Evolutionary conservation across 169 alveolate genomes (phyloP), one percentile per base, ranked within the genome.

Genomic region (Fabrea salina): DNA sequence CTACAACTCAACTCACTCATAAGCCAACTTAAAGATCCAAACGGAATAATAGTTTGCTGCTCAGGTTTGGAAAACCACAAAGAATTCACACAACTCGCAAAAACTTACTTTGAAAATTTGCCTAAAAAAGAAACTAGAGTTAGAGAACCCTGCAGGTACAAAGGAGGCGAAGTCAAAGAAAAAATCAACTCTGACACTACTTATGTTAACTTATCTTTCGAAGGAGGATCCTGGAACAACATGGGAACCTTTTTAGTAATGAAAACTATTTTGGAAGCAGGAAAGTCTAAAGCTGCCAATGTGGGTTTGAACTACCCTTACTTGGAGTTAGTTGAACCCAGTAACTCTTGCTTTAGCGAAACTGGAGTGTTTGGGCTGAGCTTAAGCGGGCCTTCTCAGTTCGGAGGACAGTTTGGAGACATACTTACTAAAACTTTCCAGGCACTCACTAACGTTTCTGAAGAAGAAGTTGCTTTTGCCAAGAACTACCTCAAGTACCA

Each of bases 11-110:
- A 59, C 32, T 50, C 51, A 6, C 67, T 79, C 39, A 13, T 35
- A 79, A 35, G 50, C 7, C 16, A 79, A 64, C 53, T 19, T 25
- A 49, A 49, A 25, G 67, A 70, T 51, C 68, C 84, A 35, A 40
- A 79, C 0, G 67, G 72, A 79, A 25, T 51, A 37, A 27, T 67
- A 11, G 33, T 79, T 25, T 61, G 61, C 8, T 79, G 74, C 2
- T 41, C 84, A 5, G 75, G 75, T 49, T 47, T 79, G 27, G 25
- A 37, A 13, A 41, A 47, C 51, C 84, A 79, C 44, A 40, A 79
- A 50, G 68, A 79, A 8, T 79, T 79, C 53, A 79, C 39, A 22
- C 56, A 61, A 19, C n/a, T 47, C 30, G 84, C 58, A 11, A 71
- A 71, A 5, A 11, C 19, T 22, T 61, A 7, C 22, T 3, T 59